Evolutionary conservation across 1,284 basidiomycete genomes (phyloP), one percentile per base, ranked within the genome.

Genomic region (Rhodotorula sp.): DNA sequence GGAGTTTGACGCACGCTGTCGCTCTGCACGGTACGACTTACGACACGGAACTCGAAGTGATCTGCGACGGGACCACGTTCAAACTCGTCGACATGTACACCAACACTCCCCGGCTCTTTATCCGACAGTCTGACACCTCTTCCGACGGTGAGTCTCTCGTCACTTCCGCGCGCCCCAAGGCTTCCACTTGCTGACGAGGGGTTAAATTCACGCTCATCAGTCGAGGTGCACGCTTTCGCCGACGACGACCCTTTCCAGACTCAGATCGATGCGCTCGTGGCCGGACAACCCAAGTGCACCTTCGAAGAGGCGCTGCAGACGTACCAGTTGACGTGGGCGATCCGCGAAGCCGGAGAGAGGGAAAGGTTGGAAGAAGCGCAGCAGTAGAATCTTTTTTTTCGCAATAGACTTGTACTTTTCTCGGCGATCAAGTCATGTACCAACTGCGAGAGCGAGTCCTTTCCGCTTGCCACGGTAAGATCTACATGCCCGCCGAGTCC

Each of bases 21-120:
- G 91, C 91, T 26, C 87, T 97, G 51, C 93, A 96, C 80, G 93
- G 92, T 68, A 88, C 85, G 73, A 88, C 92, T 80, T 97, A 97
- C 83, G 91, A 62, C 48, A 62, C 60, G 10, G 60, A 62, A 83
- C 85, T 97, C 60, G 93, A 95, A 81, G 89, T 95, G 43, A 48
- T 75, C 31, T 66, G 63, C 52, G 70, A 71, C 58, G 71, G 73
- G 0, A 48, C 64, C 16, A 68, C 68, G 2, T 67, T 75, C 65
- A 69, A 68, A 39, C 64, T 73, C 20, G 52, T 43, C n/a, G 72
- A 68, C 57, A 43, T 71, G 21, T 74, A 74, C 58, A 67, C 69
- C 7, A 12, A 51, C 8, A 26, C 67, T 1, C 69, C 74, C 18
- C 64, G 51, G 46, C 66, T 76, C 10, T 68, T 63, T 34, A 56